These are phyloP conservation scores for Ogataea methylovora DNA, from an alignment of 805 yeast genomes.

Conservation along the genomic window DNA sequence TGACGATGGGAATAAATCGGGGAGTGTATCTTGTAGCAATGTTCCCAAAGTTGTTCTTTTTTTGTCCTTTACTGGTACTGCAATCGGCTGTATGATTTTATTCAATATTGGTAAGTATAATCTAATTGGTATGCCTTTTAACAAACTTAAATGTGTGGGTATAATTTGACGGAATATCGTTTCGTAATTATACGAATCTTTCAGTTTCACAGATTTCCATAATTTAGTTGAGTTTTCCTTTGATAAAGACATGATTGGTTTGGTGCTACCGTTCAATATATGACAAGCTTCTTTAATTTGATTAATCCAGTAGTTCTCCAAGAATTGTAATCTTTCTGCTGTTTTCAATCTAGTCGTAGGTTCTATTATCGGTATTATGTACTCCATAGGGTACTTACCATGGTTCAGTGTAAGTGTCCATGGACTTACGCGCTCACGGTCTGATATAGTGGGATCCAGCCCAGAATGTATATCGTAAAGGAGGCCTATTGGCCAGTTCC, in stretches of 20 bases:
- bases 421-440: not conserved
- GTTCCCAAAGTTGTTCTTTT: constrained; percentile 27
- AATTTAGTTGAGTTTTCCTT: constrained; percentile 49
- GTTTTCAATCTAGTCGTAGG: not conserved
- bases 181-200: constrained; percentile 17
- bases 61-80: constrained; percentile 6
- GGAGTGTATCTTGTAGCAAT: constrained; percentile 31
- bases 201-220: constrained; percentile 37
- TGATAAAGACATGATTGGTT: constrained; percentile 70
- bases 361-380: constrained; percentile 31
- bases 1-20: constrained; percentile 38
- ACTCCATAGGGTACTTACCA: constrained; percentile 34
- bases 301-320: constrained; percentile 59
- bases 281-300: constrained; percentile 78
- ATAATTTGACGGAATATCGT: constrained; percentile 17
- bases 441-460: constrained; percentile 23
- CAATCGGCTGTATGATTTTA: constrained; percentile 26
- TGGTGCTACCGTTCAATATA: constrained; percentile 69
- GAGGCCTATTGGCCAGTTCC: constrained; percentile 76
- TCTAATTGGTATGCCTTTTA: constrained; percentile 40
- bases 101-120: constrained; percentile 33
- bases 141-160: constrained; percentile 14
- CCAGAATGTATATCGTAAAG: constrained; percentile 45
- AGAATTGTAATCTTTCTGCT: constrained; percentile 10
- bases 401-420: constrained; percentile 43